Evolutionary conservation across 495 filamentous ascomycete species (phyloP).

Genomic region (Neurospora sp.): DNA sequence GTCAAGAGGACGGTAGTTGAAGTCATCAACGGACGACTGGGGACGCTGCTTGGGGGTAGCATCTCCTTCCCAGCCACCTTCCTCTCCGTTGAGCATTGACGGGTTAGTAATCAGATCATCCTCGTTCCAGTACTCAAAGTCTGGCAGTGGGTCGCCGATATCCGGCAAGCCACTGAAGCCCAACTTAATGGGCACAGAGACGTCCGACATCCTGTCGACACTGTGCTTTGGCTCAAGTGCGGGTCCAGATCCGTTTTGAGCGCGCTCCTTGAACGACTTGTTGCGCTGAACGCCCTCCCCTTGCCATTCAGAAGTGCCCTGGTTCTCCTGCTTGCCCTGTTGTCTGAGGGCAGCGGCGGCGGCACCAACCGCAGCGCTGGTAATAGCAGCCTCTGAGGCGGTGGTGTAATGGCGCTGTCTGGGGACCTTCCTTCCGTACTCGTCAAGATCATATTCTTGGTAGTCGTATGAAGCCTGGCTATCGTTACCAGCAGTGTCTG

Average conservation of each 20-base stretch:
- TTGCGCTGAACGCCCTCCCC: conserved; percentile 32
- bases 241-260: conserved; percentile 35
- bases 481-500: conserved; percentile 16
- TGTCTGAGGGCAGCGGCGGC: conserved; percentile 36
- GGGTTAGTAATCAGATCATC: conserved; percentile 41
- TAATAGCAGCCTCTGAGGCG: conserved; percentile 40
- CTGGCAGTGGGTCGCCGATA: conserved; percentile 52
- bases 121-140: conserved; percentile 52
- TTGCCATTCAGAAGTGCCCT: conserved; percentile 19
- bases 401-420: conserved; percentile 35
- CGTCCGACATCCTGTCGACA: conserved; percentile 48
- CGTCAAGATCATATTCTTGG: conserved; percentile 41
- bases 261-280: conserved; percentile 47
- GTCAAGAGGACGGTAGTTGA: conserved; percentile 21
- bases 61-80: conserved; percentile 22
- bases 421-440: conserved; percentile 42
- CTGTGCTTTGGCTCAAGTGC: conserved; percentile 68
- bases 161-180: conserved; percentile 54
- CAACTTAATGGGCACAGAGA: conserved; percentile 47
- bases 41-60: conserved; percentile 29
- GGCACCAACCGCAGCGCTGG: conserved; percentile 39
- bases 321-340: conserved; percentile 20
- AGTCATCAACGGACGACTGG: conserved; percentile 25
- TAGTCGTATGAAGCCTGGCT: conserved; percentile 23
- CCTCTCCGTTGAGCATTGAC: conserved; percentile 29